Base-by-base conservation (phyloP, 768 basidiomycete genomes). In the Tulasnella sp. region DNA sequence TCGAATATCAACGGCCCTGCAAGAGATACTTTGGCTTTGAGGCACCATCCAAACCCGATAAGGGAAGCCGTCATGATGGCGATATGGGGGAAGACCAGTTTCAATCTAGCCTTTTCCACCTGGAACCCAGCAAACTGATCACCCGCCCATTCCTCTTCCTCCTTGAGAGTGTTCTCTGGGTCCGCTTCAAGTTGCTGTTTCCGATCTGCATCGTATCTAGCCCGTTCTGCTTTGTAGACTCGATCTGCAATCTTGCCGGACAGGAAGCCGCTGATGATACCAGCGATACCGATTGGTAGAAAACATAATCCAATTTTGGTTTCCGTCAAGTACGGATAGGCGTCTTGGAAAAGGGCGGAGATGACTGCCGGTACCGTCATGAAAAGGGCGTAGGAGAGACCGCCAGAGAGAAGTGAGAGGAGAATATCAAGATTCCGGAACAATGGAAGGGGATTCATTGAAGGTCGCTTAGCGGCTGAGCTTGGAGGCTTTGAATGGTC, bases 291-390 rank as follows among this genome's bases (percentile, higher is more conserved):
- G 76, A 84, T 84, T 0, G 86, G 85, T 83, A 88, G 80, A 81
- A 85, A 87, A 81, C 85, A 86, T 5, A 87, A 82, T 7, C 87
- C 87, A 44, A 87, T 86, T 58, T 85, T 80, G 31, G 85, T 82
- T 44, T 87, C 86, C 76, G 81, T 83, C 14, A 87, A 83, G 2
- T 81, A 81, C 6, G 80, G 50, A 77, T 88, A 88, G 4, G 82
- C 83, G 28, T 83, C 60, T 77, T 85, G 85, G 82, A 88, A 83
- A 0, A 84, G 82, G 7, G 85, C 84, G 1, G 86, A 80, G 16
- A 82, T 83, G 20, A 83, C 82, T 0, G 84, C 83, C 3, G 78
- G 83, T n/a, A 82, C 80, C 44, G 75, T 48, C 80, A 83, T 83
- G 76, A 84, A 84, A 11, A 83, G 75, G 3, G 80, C 44, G 79